Percentiles rank a stretch among this genome's conserved stretches.
phyloP scores from a whole-genome alignment of 768 basidiomycete species.

The Amyloporia xantha region DNA sequence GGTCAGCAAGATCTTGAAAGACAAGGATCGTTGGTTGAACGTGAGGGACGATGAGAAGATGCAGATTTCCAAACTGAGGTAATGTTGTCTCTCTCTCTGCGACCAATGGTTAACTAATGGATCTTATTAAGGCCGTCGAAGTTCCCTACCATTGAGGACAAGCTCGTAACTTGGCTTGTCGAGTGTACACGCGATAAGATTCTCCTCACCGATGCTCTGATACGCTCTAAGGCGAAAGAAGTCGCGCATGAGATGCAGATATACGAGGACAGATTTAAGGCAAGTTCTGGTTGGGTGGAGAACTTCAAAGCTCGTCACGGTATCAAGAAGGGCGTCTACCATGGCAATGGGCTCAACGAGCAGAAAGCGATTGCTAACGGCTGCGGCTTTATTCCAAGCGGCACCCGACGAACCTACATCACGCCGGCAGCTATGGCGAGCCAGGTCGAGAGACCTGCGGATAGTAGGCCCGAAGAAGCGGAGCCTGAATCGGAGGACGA shows the following conservation, averaged over 20 bases:
- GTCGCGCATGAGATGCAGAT: slow-evolving; percentile 53
- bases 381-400: background rate
- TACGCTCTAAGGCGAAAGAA: slow-evolving; percentile 61
- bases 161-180: slow-evolving; percentile 54
- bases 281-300: slow-evolving; percentile 88
- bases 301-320: slow-evolving; percentile 83
- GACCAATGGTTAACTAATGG: background rate
- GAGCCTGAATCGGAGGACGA: background rate
- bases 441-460: background rate
- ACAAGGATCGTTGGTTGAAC: slow-evolving; percentile 77
- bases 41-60: slow-evolving; percentile 53
- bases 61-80: slow-evolving; percentile 68
- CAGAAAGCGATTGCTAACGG: background rate
- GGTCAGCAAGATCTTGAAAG: slow-evolving; percentile 88
- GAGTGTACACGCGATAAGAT: slow-evolving; percentile 41
- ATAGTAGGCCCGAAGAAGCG: background rate
- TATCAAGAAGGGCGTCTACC: slow-evolving; percentile 62
- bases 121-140: slow-evolving; percentile 56
- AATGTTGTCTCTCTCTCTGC: slow-evolving; percentile 10
- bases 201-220: slow-evolving; percentile 57
- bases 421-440: no score
- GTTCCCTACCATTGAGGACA: slow-evolving; percentile 70
- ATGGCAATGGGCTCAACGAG: slow-evolving; percentile 30
- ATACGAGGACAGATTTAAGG: slow-evolving; percentile 75
- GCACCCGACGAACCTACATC: no score